These are phyloP conservation scores for Tulasnella sp. DNA, from an alignment of 768 basidiomycete genomes.

Conservation along the genomic window DNA sequence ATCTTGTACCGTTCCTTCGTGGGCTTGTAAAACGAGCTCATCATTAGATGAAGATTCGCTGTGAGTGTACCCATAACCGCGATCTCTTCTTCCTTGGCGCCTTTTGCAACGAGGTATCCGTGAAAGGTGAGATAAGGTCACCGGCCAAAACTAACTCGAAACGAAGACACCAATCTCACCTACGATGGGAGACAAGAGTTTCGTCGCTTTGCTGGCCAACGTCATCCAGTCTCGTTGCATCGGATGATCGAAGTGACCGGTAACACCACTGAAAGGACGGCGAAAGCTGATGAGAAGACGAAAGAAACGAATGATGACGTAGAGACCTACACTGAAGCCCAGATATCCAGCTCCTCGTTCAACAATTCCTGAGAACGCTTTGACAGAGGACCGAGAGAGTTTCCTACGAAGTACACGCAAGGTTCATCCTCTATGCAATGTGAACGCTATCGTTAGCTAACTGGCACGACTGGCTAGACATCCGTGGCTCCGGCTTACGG, in stretches of 20 bases:
- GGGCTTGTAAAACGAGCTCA: slow-evolving; percentile 90
- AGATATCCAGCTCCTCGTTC: slow-evolving; percentile 74
- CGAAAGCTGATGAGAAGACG: neutral
- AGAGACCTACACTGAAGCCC: slow-evolving; percentile 50
- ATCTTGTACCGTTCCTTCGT: slow-evolving; percentile 82
- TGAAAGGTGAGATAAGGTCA: neutral
- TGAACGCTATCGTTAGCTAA: neutral
- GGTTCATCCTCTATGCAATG: slow-evolving; percentile 37
- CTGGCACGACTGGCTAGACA: neutral
- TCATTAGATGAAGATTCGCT: slow-evolving; percentile 90
- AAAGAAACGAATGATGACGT: slow-evolving; percentile 39
- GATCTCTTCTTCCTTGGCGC: slow-evolving; percentile 82
- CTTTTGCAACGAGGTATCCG: slow-evolving; percentile 36
- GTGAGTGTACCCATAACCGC: slow-evolving; percentile 95
- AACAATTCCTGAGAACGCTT: slow-evolving; percentile 65
- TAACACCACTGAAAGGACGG: slow-evolving; percentile 53
- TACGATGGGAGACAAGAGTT: slow-evolving; percentile 69
- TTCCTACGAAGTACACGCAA: slow-evolving; percentile 88
- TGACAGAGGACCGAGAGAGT: slow-evolving; percentile 81
- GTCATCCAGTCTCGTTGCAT: slow-evolving; percentile 73
- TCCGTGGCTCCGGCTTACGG: slow-evolving; percentile 7
- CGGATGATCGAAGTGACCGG: slow-evolving; percentile 89
- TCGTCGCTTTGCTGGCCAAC: slow-evolving; percentile 62
- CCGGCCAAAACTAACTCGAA: neutral
- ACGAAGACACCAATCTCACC: slow-evolving; percentile 42